Percentiles rank a stretch among this genome's conserved stretches.
Evolutionary conservation across 768 basidiomycete genomes (phyloP).

Genomic region (Rhodotorula sphaerocarpa): DNA sequence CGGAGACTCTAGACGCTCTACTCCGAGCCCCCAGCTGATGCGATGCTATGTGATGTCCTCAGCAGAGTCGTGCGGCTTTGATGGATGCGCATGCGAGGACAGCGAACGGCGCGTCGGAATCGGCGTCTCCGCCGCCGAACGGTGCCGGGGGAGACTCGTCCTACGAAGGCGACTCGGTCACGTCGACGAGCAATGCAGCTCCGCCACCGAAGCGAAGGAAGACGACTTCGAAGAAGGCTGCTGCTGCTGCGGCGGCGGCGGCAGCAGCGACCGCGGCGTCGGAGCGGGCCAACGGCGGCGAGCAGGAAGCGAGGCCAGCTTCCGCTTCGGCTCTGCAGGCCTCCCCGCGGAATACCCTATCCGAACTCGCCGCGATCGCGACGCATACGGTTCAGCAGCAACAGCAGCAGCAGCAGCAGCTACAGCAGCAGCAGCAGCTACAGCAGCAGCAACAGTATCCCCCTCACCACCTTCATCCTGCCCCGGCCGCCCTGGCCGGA

Average conservation of each 20-base stretch:
- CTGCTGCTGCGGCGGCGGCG: constrained; percentile 9
- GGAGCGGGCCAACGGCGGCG: neutral
- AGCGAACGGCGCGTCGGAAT: neutral
- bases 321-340: neutral
- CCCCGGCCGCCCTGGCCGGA: too few species aligned
- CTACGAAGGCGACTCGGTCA: neutral
- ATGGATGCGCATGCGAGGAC: constrained; percentile 17
- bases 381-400: neutral
- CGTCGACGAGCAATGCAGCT: too few species aligned
- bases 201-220: constrained; percentile 21
- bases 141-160: constrained; percentile 12
- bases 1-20: too few species aligned
- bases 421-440: neutral
- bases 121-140: constrained; percentile 15
- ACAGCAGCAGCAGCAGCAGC: neutral
- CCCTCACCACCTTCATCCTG: too few species aligned
- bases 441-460: neutral
- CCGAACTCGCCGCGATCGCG: constrained; percentile 24
- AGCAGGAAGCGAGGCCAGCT: neutral
- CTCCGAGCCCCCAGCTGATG: too few species aligned
- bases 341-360: constrained; percentile 16
- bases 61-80: constrained; percentile 30
- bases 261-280: neutral
- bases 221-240: constrained; percentile 19
- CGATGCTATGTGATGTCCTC: too few species aligned